Evolutionary conservation across 2,329 filamentous ascomycete genomes (phyloP), one percentile per base, ranked within the genome.

Genomic region (Byssothecium circinans): DNA sequence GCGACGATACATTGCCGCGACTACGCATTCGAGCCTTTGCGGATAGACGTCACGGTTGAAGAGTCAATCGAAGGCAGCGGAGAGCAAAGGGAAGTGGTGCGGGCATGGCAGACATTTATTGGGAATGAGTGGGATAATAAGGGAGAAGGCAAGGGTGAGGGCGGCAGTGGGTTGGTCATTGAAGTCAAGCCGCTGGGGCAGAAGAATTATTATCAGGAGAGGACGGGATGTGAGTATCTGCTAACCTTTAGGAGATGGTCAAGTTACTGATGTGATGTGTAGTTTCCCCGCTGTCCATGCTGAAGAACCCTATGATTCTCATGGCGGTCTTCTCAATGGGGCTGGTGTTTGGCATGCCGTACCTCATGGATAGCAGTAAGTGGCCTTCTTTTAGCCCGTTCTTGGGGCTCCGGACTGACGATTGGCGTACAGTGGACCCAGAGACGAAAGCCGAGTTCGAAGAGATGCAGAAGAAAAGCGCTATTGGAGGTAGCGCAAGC

Each of bases 281-380:
- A 90, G 87, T 92, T 74, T 89, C 86, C 15, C 79, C 91, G n/a
- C 65, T 96, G 47, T 83, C 82, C 49, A 85, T 96, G 46, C 78
- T 96, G 62, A 94, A 94, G 78, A 96, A 89, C 68, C 94, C 94
- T 3, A 97, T 97, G 91, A 96, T 97, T 55, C 80, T 99, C 51
- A 87, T 99, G 77, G 91, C 87, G 4, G 74, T 95, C 27, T 84
- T 94, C 32, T 90, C 86, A 52, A 83, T 96, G 77, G 85, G 76
- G 4, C 77, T 96, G 57, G 91, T 96, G 54, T 81, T 97, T 62
- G 91, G 91, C 57, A 89, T 97, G 88, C 94, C 94, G 12, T 94
- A 96, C 72, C 73, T 99, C 46, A 85, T 97, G 76, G 91, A 97
- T 42, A 96, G 94, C 69, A 96, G 91, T 96, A 83, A 54, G 89